Evolutionary conservation across 371 early-diverging fungal species (phyloP).

Genomic region (Mucor piriformis): DNA sequence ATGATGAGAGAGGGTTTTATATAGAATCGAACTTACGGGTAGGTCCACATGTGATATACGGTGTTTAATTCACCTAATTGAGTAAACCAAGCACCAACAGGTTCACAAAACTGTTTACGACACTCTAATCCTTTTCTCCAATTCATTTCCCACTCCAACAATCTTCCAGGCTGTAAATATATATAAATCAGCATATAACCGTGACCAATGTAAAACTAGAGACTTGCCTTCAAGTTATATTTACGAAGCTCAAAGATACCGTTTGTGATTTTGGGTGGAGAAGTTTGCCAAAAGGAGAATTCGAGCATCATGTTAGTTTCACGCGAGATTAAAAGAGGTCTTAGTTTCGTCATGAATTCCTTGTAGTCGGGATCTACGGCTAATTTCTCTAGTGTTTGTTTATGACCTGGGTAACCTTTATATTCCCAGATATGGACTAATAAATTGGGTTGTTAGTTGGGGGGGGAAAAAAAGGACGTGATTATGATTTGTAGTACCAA

Average conservation of each 20-base stretch:
- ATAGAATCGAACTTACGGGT: constrained; percentile 60
- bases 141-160: constrained; percentile 93
- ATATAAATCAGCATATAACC: neutral
- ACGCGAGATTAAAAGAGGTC: constrained; percentile 73
- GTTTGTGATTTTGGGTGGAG: constrained; percentile 72
- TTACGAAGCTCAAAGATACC: constrained; percentile 92
- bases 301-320: constrained; percentile 87
- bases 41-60: constrained; percentile 95
- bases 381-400: constrained; percentile 57
- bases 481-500: too few relatives aligned
- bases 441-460: too few relatives aligned
- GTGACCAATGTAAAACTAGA: neutral
- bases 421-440: constrained; percentile 94
- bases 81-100: constrained; percentile 95
- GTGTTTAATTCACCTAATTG: constrained; percentile 88
- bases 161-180: constrained; percentile 72
- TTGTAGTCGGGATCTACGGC: constrained; percentile 41
- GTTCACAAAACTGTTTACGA: constrained; percentile 83
- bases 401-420: constrained; percentile 85
- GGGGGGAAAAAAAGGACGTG: too few relatives aligned
- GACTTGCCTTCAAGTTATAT: constrained; percentile 73
- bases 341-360: constrained; percentile 64
- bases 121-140: constrained; percentile 88
- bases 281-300: constrained; percentile 91
- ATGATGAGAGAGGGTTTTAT: neutral